Evolutionary conservation across 305 asterid genomes (phyloP).

Genomic region (Rubia peregrina): DNA sequence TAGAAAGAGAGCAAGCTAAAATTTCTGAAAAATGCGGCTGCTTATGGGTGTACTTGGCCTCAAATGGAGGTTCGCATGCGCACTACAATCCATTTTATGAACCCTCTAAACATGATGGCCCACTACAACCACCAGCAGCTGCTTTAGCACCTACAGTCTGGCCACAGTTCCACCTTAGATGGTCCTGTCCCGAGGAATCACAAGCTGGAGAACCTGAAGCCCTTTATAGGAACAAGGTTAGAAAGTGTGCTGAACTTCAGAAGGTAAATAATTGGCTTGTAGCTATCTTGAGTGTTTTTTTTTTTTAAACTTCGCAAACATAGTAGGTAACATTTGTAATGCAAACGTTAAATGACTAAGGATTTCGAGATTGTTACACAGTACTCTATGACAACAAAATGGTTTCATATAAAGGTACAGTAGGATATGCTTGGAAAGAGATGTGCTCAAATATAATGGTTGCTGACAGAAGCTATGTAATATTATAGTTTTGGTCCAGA

Average conservation of each 20-base stretch:
- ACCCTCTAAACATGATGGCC: slow-evolving; percentile 57
- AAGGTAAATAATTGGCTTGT: slow-evolving; percentile 36
- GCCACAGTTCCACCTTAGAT: slow-evolving; percentile 99
- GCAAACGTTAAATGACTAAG: background rate
- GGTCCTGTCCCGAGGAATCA: slow-evolving; percentile 91
- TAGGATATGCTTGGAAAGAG: background rate
- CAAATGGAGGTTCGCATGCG: slow-evolving; percentile 65
- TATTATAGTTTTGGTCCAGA: background rate
- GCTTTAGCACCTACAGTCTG: slow-evolving; percentile 97
- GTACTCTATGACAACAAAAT: background rate
- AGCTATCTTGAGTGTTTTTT: background rate
- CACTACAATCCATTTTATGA: slow-evolving; percentile 86
- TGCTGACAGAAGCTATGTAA: background rate
- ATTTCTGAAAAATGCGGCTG: slow-evolving; percentile 79
- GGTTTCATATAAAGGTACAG: background rate
- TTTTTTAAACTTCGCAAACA: background rate
- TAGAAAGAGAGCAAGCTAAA: slow-evolving; percentile 89
- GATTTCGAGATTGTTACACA: background rate
- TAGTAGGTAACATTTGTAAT: background rate
- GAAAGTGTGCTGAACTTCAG: slow-evolving; percentile 55
- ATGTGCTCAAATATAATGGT: background rate
- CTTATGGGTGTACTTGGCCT: slow-evolving; percentile 77
- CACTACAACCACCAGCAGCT: slow-evolving; percentile 91
- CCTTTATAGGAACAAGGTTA: slow-evolving; percentile 66
- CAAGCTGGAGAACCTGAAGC: slow-evolving; percentile 91